Evolutionary conservation across 257 asterid genomes (phyloP).

Genomic region (Jacaranda mimosifolia): DNA sequence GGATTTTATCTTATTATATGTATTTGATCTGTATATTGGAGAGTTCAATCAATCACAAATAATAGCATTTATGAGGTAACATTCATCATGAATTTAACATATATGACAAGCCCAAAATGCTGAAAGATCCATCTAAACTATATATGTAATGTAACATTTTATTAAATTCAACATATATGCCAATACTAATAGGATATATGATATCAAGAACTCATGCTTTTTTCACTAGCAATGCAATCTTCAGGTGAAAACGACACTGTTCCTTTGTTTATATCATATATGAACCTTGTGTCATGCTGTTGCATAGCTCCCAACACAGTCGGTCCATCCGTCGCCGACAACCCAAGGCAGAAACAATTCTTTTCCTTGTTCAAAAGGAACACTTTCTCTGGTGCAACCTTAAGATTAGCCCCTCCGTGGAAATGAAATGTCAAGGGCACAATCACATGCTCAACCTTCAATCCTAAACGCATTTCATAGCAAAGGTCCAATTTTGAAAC

Average conservation of each 20-base stretch:
- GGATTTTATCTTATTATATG: too few species aligned
- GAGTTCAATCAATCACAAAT: too few species aligned
- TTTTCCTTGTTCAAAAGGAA: neutral
- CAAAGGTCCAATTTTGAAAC: neutral
- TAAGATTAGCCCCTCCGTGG: neutral
- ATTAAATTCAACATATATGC: neutral
- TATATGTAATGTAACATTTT: neutral
- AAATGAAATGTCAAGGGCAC: constrained; percentile 12
- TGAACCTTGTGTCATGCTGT: neutral
- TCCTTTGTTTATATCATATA: neutral
- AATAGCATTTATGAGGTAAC: too few species aligned
- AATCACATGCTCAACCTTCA: constrained; percentile 2
- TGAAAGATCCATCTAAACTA: neutral
- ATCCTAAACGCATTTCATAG: neutral
- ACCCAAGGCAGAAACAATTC: neutral
- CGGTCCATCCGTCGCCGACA: neutral
- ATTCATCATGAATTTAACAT: neutral
- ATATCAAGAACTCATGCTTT: neutral
- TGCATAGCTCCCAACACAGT: constrained; percentile 4
- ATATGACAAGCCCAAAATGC: neutral
- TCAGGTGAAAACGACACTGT: constrained; percentile 1
- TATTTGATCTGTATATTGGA: too few species aligned
- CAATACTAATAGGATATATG: neutral
- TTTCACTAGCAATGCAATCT: constrained; percentile 8
- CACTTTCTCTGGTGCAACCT: neutral